Evolutionary conservation across 257 asterid species (phyloP).

Genomic region (Rhazya stricta): DNA sequence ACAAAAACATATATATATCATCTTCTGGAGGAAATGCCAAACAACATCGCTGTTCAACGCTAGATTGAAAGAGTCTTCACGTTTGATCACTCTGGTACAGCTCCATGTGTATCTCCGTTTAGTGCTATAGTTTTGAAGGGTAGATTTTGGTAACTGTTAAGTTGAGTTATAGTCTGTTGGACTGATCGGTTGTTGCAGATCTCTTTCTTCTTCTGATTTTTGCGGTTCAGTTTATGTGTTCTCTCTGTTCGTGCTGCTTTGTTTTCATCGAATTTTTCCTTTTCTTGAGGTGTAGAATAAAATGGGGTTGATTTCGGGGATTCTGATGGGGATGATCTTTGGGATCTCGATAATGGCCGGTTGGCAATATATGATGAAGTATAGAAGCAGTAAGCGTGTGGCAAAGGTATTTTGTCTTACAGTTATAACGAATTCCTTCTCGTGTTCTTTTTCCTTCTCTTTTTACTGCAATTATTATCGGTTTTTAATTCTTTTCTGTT

Average conservation of each 20-base stretch:
- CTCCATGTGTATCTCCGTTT: not conserved
- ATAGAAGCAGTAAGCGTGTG: constrained; percentile 67
- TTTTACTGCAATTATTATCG: constrained; percentile 6
- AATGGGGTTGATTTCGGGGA: constrained; percentile 91
- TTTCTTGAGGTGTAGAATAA: constrained; percentile 6
- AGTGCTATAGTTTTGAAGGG: not conserved
- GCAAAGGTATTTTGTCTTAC: constrained; percentile 57
- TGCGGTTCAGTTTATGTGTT: constrained; percentile 10
- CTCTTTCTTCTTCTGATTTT: constrained; percentile 2
- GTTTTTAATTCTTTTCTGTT: not conserved
- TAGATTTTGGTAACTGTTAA: constrained; percentile 6
- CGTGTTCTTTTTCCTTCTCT: not conserved
- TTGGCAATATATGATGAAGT: constrained; percentile 73
- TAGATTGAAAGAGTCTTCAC: not conserved
- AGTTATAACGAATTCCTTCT: not conserved
- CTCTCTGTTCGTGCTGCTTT: not conserved
- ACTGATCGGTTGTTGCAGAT: constrained; percentile 10
- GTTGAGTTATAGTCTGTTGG: constrained; percentile 1
- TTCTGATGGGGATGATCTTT: constrained; percentile 68
- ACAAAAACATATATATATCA: not conserved
- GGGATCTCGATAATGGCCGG: constrained; percentile 92
- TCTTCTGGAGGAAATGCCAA: constrained; percentile 12
- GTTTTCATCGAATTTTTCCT: not conserved
- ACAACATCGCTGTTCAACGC: not conserved
- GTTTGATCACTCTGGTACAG: not conserved